Evolutionary conservation across 1,284 basidiomycete genomes (phyloP).

Genomic region (Sporisorium scitamineum): DNA sequence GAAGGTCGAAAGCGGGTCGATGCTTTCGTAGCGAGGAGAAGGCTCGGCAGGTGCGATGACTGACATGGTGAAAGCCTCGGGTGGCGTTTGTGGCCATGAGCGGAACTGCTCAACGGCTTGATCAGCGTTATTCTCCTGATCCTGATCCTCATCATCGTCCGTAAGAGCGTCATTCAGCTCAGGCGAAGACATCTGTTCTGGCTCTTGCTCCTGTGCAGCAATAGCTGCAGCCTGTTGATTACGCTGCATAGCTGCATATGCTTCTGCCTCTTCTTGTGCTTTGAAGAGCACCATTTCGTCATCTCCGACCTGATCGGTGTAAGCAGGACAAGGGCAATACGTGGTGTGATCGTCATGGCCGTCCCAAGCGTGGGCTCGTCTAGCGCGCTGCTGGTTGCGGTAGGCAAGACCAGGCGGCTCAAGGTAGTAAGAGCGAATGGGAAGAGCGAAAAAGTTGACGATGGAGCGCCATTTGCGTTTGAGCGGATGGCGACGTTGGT

Average conservation of each 20-base stretch:
- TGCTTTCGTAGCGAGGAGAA: constrained; percentile 25
- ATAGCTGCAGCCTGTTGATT: constrained; percentile 8
- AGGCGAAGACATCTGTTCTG: neutral
- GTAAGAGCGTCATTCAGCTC: neutral
- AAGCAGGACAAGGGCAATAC: constrained; percentile 37
- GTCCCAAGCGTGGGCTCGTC: constrained; percentile 13
- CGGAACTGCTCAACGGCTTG: constrained; percentile 2
- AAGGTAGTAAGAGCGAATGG: constrained; percentile 50
- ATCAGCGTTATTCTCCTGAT: neutral
- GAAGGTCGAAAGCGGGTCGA: constrained; percentile 16
- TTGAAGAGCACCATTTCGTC: constrained; percentile 56
- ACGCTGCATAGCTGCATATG: constrained; percentile 15
- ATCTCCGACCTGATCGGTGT: constrained; percentile 41
- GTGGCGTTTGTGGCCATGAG: neutral
- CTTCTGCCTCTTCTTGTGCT: constrained; percentile 38
- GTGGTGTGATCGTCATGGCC: constrained; percentile 10
- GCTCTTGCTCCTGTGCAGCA: neutral
- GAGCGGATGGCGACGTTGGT: constrained; percentile 23
- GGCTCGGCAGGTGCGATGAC: constrained; percentile 7
- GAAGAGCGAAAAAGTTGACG: constrained; percentile 53
- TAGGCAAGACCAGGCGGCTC: constrained; percentile 33
- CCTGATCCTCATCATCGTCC: constrained; percentile 6
- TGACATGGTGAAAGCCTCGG: neutral
- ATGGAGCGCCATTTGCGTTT: constrained; percentile 47
- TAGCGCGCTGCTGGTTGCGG: constrained; percentile 18